Evolutionary conservation across 2,329 filamentous ascomycete species (phyloP), one percentile per base, ranked within the genome.

Genomic region (Colletotrichum costaricense): DNA sequence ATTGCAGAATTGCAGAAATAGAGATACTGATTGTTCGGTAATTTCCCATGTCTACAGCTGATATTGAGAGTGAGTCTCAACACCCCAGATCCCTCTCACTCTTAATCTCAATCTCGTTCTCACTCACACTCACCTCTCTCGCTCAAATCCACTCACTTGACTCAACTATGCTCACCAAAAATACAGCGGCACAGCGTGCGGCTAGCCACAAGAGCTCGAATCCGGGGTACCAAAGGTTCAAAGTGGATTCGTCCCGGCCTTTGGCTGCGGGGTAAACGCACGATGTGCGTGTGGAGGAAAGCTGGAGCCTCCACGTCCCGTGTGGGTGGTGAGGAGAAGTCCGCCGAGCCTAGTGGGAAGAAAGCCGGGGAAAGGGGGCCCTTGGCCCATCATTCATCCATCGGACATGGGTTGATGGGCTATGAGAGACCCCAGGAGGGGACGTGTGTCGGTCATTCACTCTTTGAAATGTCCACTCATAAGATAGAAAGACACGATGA

Each of bases 211-310:
- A 24, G 55, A 62, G 67, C n/a, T 69, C 22, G 52, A 73, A 70
- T 73, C 66, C 16, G 60, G 70, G 70, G 55, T 62, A 73, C n/a
- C 26, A 68, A 42, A 71, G 46, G 7, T 55, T 24, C 16, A 38
- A 46, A 62, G 60, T 70, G 70, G 70, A 56, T 70, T 73, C 49
- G 60, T 57, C 60, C 67, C 59, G 24, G 54, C 16, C 58, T n/a
- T 30, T 55, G 30, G 30, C 70, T 72, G 70, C 70, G 70, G 66
- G 70, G 70, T 73, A 73, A 60, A 59, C 52, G 54, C 69, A 46
- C 30, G 58, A 59, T 55, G 69, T 30, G 63, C 42, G 63, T 58
- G 54, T 66, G 35, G 64, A 30, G 33, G 38, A 42, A 35, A 24
- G 22, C n/a, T 68, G 57, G 30, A 63, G 66, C 55, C 64, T 49